Conservation (phyloP, 2,329 filamentous ascomycete genomes). For the Exserohilum rostratum region DNA sequence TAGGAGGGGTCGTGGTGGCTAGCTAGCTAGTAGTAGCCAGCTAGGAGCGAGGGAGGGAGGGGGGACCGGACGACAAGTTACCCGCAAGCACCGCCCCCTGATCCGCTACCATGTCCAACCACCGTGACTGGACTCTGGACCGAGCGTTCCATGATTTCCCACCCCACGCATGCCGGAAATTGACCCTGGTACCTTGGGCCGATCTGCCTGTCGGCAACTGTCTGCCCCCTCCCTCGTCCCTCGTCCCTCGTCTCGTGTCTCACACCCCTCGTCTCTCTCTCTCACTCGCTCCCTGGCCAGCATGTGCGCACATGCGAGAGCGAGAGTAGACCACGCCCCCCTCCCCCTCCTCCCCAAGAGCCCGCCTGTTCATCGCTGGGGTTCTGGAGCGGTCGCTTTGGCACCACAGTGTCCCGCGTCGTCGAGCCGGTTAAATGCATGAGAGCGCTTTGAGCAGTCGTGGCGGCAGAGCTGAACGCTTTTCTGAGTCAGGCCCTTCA, state of each 20-base stretch:
- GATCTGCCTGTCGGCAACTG: constrained; percentile 13
- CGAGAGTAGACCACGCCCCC: no score
- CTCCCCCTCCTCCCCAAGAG: no score
- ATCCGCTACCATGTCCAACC: constrained; percentile 1
- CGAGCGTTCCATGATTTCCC: not conserved
- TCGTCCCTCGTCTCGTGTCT: constrained; percentile 3
- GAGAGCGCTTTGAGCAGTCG: constrained; percentile 12
- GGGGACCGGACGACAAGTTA: constrained; percentile 5
- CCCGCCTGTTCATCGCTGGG: not conserved
- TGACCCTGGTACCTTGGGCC: constrained; percentile 15
- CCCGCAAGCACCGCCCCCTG: not conserved
- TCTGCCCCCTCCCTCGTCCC: not conserved
- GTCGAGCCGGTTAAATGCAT: constrained; percentile 25
- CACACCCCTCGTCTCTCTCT: not conserved
- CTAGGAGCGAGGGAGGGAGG: no score
- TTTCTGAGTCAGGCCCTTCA: constrained; percentile 1
- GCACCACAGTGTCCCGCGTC: constrained; percentile 2
- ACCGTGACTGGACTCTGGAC: not conserved
- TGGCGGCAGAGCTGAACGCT: constrained; percentile 18
- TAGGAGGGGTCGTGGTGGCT: no score
- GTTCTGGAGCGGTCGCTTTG: not conserved
- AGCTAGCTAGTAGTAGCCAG: no score
- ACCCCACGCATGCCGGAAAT: constrained; percentile 9
- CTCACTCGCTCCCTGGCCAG: no score
- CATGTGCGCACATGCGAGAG: no score